A percentile compares a stretch with the other conserved stretches of the same genome.
phyloP scores from a whole-genome alignment of 208 protist species.

The Trypanosomatidae sp. region DNA sequence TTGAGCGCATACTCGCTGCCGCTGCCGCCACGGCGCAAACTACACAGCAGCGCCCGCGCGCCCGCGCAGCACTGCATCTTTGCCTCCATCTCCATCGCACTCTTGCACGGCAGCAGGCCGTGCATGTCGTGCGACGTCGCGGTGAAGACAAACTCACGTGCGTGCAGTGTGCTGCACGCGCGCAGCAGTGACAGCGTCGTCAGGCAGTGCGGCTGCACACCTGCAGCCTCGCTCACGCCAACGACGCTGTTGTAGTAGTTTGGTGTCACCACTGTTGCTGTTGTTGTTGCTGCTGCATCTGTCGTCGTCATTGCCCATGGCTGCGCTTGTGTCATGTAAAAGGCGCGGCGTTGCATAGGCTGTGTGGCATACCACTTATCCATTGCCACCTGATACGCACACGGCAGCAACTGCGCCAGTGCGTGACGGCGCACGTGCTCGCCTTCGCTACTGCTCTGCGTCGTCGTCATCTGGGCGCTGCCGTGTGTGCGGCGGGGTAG shows the following conservation, averaged over 20 bases:
- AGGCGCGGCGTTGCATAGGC: no score
- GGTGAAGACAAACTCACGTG: conserved; percentile 39
- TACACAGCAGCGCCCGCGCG: conserved; percentile 43
- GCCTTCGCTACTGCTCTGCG: no score
- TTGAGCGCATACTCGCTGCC: conserved; percentile 40
- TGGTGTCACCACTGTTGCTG: no score
- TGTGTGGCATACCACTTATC: conserved; percentile 42
- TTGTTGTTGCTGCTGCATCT: conserved; percentile 25
- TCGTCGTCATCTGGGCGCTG: no score
- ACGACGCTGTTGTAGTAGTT: no score
- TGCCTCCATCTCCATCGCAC: conserved; percentile 75
- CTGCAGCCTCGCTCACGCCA: no score
- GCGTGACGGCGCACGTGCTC: no score
- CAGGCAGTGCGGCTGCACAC: no score
- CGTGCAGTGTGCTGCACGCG: conserved; percentile 38
- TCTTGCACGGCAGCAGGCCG: conserved; percentile 62
- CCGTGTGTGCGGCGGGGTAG: no score
- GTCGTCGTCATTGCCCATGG: conserved; percentile 11
- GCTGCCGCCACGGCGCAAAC: conserved; percentile 25
- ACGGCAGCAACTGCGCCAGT: conserved; percentile 11
- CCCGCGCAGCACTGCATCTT: conserved; percentile 69
- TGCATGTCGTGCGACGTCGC: conserved; percentile 30
- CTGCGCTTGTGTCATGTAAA: no score
- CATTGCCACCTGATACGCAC: conserved; percentile 26
- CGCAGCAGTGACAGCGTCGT: conserved; percentile 56